Evolutionary conservation across 768 basidiomycete species (phyloP).

Genomic region (Russula earlei): DNA sequence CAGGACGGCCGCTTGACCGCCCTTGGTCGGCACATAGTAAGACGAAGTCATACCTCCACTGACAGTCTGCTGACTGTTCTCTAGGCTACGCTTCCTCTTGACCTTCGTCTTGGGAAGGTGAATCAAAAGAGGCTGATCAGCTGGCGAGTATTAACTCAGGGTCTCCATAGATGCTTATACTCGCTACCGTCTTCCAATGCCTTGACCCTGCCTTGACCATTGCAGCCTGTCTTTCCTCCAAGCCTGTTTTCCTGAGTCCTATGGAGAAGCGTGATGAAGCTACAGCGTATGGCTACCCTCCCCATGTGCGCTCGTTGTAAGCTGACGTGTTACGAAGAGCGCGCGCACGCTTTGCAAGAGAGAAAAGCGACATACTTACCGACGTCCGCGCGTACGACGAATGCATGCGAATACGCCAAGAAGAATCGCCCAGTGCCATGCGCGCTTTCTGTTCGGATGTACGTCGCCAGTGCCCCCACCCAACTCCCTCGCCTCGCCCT

Average conservation of each 20-base stretch:
- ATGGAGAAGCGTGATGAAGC: slow-evolving; percentile 80
- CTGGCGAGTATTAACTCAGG: background rate
- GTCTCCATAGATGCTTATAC: slow-evolving; percentile 66
- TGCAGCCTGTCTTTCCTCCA: slow-evolving; percentile 76
- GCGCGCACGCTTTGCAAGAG: slow-evolving; percentile 54
- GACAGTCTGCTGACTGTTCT: background rate
- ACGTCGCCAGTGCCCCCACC: slow-evolving; percentile 10
- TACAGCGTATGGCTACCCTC: slow-evolving; percentile 35
- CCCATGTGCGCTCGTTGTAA: background rate
- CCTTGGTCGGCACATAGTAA: slow-evolving; percentile 70
- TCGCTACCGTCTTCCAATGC: slow-evolving; percentile 77
- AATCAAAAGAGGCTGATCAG: background rate
- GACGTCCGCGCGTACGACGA: slow-evolving; percentile 69
- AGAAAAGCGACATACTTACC: slow-evolving; percentile 78
- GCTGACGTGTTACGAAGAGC: slow-evolving; percentile 40
- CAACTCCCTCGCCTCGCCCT: too few relatives aligned
- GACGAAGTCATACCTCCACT: slow-evolving; percentile 14
- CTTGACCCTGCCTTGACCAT: slow-evolving; percentile 74
- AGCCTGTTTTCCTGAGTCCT: slow-evolving; percentile 76
- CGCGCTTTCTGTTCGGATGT: slow-evolving; percentile 67
- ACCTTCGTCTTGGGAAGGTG: slow-evolving; percentile 81
- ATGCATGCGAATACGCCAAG: slow-evolving; percentile 40
- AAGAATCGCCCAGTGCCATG: slow-evolving; percentile 38
- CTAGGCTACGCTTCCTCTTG: slow-evolving; percentile 78
- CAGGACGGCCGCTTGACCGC: slow-evolving; percentile 59